These are phyloP conservation scores for Skeletonema tropicum DNA, from an alignment of 108 stramenopile genomes.

Conservation along the genomic window DNA sequence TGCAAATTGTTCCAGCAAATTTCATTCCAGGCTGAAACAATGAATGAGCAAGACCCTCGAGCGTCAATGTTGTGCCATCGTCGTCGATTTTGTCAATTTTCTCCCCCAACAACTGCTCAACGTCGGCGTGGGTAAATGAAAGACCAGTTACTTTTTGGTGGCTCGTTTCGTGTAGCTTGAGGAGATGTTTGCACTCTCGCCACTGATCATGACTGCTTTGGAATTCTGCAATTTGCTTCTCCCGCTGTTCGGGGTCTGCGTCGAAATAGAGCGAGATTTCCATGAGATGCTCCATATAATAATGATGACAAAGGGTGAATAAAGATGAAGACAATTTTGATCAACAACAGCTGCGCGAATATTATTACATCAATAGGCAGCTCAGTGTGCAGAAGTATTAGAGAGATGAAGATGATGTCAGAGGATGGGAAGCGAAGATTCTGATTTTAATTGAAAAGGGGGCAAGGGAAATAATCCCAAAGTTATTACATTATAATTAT, in stretches of 20 bases:
- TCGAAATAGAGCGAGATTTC: neutral
- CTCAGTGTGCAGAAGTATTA: too few relatives aligned
- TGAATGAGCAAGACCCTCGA: slow-evolving; percentile 11
- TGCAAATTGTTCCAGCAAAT: slow-evolving; percentile 20
- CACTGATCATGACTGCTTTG: neutral
- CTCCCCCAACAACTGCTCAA: neutral
- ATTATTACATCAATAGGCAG: too few relatives aligned
- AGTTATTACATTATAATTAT: too few relatives aligned
- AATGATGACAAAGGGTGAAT: too few relatives aligned
- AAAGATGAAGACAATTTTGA: too few relatives aligned
- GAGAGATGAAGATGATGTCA: too few relatives aligned
- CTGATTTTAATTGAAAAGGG: too few relatives aligned
- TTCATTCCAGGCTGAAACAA: slow-evolving; percentile 36
- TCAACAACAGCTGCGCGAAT: too few relatives aligned
- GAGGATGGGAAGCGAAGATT: too few relatives aligned
- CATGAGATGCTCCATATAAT: too few relatives aligned
- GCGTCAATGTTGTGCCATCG: neutral
- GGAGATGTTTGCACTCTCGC: neutral
- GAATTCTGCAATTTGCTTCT: neutral
- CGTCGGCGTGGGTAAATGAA: neutral
- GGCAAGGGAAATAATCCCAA: too few relatives aligned
- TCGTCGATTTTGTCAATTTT: neutral
- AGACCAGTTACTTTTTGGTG: too few relatives aligned
- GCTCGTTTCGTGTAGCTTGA: neutral
- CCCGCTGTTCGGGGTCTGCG: slow-evolving; percentile 2